A percentile compares a stretch with the other conserved stretches of the same genome.
Evolutionary conservation across 106 monocot species (phyloP).

Genomic region (Platanthera guangdongensis): DNA sequence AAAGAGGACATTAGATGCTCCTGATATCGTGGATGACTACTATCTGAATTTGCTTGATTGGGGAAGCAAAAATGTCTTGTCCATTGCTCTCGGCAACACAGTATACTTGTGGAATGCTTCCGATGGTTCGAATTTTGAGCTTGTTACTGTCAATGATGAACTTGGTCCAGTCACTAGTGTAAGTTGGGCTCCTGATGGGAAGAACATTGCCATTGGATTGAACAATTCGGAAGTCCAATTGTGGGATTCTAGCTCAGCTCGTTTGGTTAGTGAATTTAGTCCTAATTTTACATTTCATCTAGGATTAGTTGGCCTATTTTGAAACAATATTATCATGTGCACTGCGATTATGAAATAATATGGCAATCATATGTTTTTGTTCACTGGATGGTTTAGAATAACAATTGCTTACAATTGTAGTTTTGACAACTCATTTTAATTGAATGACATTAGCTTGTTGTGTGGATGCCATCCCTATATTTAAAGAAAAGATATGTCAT

Average conservation of each 20-base stretch:
- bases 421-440: no score
- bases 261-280: conserved; percentile 19
- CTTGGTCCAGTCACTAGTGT: conserved; percentile 64
- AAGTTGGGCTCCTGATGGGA: conserved; percentile 64
- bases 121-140: conserved; percentile 36
- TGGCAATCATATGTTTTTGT: not conserved
- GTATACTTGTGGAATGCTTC: conserved; percentile 53
- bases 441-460: no score
- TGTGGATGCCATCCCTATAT: no score
- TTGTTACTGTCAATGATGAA: conserved; percentile 45
- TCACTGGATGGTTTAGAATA: no score
- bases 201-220: conserved; percentile 48
- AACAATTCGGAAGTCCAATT: conserved; percentile 50
- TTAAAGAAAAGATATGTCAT: no score
- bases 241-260: conserved; percentile 41
- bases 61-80: conserved; percentile 51
- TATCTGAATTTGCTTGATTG: conserved; percentile 55
- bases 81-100: conserved; percentile 42
- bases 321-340: not conserved
- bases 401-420: no score
- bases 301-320: not conserved
- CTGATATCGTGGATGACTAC: conserved; percentile 46
- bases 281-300: not conserved
- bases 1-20: conserved; percentile 46
- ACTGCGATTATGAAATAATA: not conserved